A percentile compares a stretch with the other conserved stretches of the same genome.
Conservation (phyloP, 2,329 filamentous ascomycete genomes). For the Botrytis tulipae region DNA sequence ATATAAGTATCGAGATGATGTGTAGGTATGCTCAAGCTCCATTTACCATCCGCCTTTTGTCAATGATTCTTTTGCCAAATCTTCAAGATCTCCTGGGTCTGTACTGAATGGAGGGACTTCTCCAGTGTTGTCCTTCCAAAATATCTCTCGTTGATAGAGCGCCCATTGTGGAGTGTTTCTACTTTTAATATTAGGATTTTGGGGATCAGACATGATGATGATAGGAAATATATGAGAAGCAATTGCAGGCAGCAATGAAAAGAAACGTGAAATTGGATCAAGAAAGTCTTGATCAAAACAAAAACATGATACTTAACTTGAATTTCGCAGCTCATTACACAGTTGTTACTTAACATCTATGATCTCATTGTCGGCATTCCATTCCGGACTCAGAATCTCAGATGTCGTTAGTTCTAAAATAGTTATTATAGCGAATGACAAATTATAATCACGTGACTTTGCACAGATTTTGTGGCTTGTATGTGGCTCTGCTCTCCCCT, state of each 20-base stretch:
- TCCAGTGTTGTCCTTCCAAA: constrained; percentile 52
- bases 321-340: background rate
- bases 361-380: constrained; percentile 10
- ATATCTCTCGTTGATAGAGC: constrained; percentile 54
- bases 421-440: background rate
- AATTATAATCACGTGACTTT: background rate
- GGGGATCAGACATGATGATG: constrained; percentile 43
- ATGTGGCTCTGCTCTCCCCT: background rate
- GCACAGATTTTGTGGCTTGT: background rate
- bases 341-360: background rate
- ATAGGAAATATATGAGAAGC: background rate
- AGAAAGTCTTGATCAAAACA: background rate
- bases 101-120: constrained; percentile 52
- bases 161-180: constrained; percentile 53
- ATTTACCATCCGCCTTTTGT: constrained; percentile 53
- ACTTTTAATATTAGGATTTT: constrained; percentile 50
- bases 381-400: background rate
- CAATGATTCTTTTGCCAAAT: constrained; percentile 54
- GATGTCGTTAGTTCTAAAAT: background rate
- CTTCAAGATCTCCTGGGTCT: constrained; percentile 57
- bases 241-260: background rate
- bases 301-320: constrained; percentile 7
- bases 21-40: background rate
- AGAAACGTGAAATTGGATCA: background rate
- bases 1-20: background rate